A percentile compares a stretch with the other conserved stretches of the same genome.
Evolutionary conservation across 2,329 filamentous ascomycete genomes (phyloP).

Genomic region (Ophiostoma montium): DNA sequence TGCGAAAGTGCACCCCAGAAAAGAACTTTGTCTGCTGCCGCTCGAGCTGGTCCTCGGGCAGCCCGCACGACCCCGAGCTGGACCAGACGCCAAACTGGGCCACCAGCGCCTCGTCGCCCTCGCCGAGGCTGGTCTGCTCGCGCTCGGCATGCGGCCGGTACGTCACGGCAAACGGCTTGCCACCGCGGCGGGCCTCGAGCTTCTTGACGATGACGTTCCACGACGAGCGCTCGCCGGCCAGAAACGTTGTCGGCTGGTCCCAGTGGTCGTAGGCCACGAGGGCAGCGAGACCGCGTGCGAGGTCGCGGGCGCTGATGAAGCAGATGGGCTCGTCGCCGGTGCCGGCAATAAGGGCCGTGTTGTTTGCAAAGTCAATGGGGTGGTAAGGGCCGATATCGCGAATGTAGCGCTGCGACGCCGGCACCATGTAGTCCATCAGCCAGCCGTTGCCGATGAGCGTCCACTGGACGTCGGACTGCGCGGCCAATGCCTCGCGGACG

Average conservation of each 20-base stretch:
- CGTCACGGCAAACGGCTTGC: neutral
- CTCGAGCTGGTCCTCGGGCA: neutral
- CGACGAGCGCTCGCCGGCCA: conserved; percentile 2
- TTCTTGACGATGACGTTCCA: conserved; percentile 2
- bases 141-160: neutral
- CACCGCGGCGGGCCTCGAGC: neutral
- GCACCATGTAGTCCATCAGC: conserved; percentile 8
- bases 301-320: conserved; percentile 5
- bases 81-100: conserved; percentile 4
- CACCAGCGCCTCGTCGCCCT: neutral
- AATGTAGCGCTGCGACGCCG: conserved; percentile 3
- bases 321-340: conserved; percentile 2
- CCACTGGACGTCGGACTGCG: conserved; percentile 3
- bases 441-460: conserved; percentile 6
- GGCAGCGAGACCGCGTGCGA: neutral
- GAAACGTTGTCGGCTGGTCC: neutral
- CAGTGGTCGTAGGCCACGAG: neutral
- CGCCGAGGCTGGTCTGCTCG: neutral
- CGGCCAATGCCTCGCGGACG: conserved; percentile 1
- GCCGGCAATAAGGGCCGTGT: neutral
- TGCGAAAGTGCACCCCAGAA: neutral
- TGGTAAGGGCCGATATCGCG: conserved; percentile 1
- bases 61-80: neutral
- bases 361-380: neutral
- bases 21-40: conserved; percentile 1